A percentile compares a stretch with the other conserved stretches of the same genome.
Conservation (phyloP, 306 rosid genomes). For the Pyrus communis region DNA sequence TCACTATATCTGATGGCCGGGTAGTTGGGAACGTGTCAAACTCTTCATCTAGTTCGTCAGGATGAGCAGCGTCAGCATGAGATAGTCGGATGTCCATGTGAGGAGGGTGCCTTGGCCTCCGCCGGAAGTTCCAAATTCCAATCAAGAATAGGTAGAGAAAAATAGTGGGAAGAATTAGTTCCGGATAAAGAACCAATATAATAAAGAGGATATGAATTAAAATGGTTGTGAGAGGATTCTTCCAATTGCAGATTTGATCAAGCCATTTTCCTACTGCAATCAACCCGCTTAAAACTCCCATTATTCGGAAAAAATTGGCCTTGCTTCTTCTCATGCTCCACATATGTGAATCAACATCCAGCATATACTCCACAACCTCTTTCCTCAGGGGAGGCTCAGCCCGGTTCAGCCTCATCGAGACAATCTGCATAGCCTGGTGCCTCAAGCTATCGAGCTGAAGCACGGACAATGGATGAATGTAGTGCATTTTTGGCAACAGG, state of each 20-base stretch:
- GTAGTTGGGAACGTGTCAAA: slow-evolving; percentile 84
- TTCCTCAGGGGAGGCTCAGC: slow-evolving; percentile 86
- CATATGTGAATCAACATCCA: slow-evolving; percentile 89
- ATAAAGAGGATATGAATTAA: slow-evolving; percentile 73
- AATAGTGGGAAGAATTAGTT: slow-evolving; percentile 69
- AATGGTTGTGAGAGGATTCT: slow-evolving; percentile 73
- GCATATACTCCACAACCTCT: slow-evolving; percentile 87
- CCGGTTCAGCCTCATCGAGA: slow-evolving; percentile 60
- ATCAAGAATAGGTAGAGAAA: slow-evolving; percentile 82
- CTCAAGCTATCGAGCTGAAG: slow-evolving; percentile 68
- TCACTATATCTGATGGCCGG: slow-evolving; percentile 37
- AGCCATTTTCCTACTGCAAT: slow-evolving; percentile 77
- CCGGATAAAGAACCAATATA: slow-evolving; percentile 75
- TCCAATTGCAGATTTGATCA: slow-evolving; percentile 88
- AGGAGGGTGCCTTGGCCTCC: slow-evolving; percentile 83
- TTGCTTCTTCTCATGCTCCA: slow-evolving; percentile 98
- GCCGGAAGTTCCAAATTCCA: slow-evolving; percentile 81
- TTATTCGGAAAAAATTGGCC: slow-evolving; percentile 89
- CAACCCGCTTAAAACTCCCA: slow-evolving; percentile 63
- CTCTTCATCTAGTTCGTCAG: slow-evolving; percentile 81
- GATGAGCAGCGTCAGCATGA: slow-evolving; percentile 73
- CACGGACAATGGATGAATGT: slow-evolving; percentile 77
- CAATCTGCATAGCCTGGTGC: slow-evolving; percentile 82
- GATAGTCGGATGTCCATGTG: slow-evolving; percentile 85
- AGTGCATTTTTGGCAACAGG: slow-evolving; percentile 90